Percentiles rank a stretch among this genome's conserved stretches.
These are phyloP conservation scores for Clavispora asparagi DNA, from an alignment of 805 yeast genomes.

Conservation along the genomic window DNA sequence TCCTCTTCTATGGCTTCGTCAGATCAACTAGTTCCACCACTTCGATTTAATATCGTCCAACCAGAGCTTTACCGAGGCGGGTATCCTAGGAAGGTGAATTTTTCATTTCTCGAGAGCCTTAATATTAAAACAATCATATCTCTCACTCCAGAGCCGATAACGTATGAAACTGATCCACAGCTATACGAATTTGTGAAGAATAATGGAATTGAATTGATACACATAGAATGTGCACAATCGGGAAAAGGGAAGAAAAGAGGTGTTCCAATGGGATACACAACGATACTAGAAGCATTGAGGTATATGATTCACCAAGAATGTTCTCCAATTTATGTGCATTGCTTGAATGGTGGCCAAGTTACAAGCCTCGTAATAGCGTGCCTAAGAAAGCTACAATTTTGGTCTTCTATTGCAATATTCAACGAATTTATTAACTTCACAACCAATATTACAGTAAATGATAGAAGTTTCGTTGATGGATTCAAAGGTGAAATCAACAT, in stretches of 20 bases:
- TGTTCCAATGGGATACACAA: conserved; percentile 69
- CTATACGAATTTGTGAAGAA: conserved; percentile 48
- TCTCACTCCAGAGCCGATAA: conserved; percentile 72
- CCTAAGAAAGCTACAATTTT: conserved; percentile 70
- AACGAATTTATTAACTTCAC: conserved; percentile 79
- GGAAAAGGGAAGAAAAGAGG: conserved; percentile 80
- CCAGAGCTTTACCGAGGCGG: conserved; percentile 77
- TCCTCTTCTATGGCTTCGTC: background rate
- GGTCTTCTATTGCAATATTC: conserved; percentile 86
- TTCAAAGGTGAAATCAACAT: conserved; percentile 62
- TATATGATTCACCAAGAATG: conserved; percentile 52
- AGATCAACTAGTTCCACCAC: conserved; percentile 58
- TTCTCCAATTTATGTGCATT: conserved; percentile 78
- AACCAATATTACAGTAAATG: conserved; percentile 74
- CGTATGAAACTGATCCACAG: conserved; percentile 44
- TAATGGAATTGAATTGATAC: conserved; percentile 58
- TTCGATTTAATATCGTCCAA: conserved; percentile 69
- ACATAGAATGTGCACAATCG: conserved; percentile 59
- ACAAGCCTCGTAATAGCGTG: conserved; percentile 85
- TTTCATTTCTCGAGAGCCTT: conserved; percentile 60
- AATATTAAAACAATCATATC: conserved; percentile 69
- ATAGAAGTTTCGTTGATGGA: conserved; percentile 76
- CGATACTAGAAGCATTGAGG: conserved; percentile 56
- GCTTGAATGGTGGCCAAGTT: conserved; percentile 85
- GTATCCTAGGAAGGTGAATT: conserved; percentile 74